These are phyloP conservation scores for Maudiozyma serrabonitensis DNA, from an alignment of 805 yeast species.

Conservation along the genomic window DNA sequence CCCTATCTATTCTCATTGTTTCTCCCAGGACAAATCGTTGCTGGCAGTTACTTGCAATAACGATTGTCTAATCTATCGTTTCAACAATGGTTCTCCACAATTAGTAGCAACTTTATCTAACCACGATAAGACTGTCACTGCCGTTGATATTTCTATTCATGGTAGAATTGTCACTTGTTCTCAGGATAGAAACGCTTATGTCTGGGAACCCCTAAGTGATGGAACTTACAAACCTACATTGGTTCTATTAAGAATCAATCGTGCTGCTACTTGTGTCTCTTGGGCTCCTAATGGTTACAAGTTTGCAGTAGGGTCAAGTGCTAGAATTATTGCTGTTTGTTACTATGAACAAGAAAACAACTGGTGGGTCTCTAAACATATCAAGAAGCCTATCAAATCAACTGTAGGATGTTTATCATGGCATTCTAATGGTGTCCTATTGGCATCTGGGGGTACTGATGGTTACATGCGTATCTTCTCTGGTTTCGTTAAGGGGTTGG, in stretches of 20 bases:
- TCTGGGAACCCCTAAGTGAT: conserved; percentile 73
- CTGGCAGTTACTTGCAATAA: conserved; percentile 79
- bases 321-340: conserved; percentile 88
- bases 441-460: conserved; percentile 88
- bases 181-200: conserved; percentile 95
- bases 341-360: conserved; percentile 93
- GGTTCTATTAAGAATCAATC: conserved; percentile 81
- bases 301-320: conserved; percentile 96
- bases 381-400: conserved; percentile 87
- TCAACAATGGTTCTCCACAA: conserved; percentile 35
- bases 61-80: conserved; percentile 62
- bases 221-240: conserved; percentile 72
- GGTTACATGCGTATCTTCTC: conserved; percentile 87
- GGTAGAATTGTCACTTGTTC: conserved; percentile 94
- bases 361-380: conserved; percentile 99
- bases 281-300: conserved; percentile 96
- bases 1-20: conserved; percentile 88
- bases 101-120: conserved; percentile 61
- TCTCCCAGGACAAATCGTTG: conserved; percentile 52
- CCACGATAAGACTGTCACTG: conserved; percentile 90
- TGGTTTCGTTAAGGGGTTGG: conserved; percentile 81
- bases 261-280: conserved; percentile 88
- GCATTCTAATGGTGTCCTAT: conserved; percentile 86
- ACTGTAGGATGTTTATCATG: conserved; percentile 76
- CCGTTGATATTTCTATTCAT: conserved; percentile 80